Evolutionary conservation across 192 early-diverging fungal genomes (phyloP).

Genomic region (Chytriomyces confervae): DNA sequence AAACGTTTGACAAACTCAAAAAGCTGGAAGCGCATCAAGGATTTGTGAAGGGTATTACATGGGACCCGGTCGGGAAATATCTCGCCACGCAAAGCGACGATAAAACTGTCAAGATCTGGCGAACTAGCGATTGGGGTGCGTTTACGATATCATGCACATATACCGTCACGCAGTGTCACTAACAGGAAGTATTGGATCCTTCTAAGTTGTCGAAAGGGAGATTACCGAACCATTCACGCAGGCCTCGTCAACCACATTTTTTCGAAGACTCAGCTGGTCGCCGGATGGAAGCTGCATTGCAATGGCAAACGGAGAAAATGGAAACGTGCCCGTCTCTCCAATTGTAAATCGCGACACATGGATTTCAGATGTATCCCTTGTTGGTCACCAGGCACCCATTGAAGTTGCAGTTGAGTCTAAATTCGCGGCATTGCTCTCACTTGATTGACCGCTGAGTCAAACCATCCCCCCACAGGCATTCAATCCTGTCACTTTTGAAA

Average conservation of each 20-base stretch:
- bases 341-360: slow-evolving; percentile 77
- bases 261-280: slow-evolving; percentile 91
- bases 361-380: slow-evolving; percentile 77
- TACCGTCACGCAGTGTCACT: not conserved
- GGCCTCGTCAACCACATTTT: slow-evolving; percentile 88
- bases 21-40: slow-evolving; percentile 74
- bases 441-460: not conserved
- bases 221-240: slow-evolving; percentile 75
- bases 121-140: slow-evolving; percentile 81
- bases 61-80: slow-evolving; percentile 94
- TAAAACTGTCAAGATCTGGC: slow-evolving; percentile 84
- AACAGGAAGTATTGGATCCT: not conserved
- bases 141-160: not conserved
- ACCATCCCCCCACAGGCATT: slow-evolving; percentile 55
- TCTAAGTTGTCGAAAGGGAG: slow-evolving; percentile 62
- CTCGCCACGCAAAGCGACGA: slow-evolving; percentile 94
- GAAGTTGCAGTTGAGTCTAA: slow-evolving; percentile 72
- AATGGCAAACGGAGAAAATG: slow-evolving; percentile 87
- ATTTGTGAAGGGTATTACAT: slow-evolving; percentile 96
- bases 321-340: slow-evolving; percentile 76
- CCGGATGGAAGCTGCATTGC: slow-evolving; percentile 95
- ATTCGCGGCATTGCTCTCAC: not conserved
- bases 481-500: slow-evolving; percentile 79
- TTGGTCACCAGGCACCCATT: slow-evolving; percentile 87
- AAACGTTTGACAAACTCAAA: slow-evolving; percentile 72